A percentile compares a stretch with the other conserved stretches of the same genome.
Evolutionary conservation across 192 early-diverging fungal species (phyloP).

Genomic region (Entophlyctis luteolus): DNA sequence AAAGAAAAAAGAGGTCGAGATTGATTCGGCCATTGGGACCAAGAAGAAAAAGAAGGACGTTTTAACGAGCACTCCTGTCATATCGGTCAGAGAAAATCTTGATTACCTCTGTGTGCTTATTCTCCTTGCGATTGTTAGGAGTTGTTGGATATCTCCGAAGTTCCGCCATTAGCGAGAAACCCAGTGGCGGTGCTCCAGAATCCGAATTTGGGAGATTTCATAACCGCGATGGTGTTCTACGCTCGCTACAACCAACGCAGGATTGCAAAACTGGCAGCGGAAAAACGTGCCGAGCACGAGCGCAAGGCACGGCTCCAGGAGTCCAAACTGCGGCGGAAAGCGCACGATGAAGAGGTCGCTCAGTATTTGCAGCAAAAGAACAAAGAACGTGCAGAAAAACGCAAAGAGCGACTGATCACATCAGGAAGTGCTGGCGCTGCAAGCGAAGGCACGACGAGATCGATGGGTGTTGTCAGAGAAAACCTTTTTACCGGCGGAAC

Average conservation of each 20-base stretch:
- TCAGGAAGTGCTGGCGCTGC: conserved; percentile 19
- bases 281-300: conserved; percentile 20
- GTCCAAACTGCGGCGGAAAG: conserved; percentile 20
- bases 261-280: conserved; percentile 14
- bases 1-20: no score
- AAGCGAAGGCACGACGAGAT: neutral
- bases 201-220: conserved; percentile 34
- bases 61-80: neutral
- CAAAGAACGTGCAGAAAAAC: conserved; percentile 16
- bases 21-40: no score
- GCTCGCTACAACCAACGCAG: conserved; percentile 17
- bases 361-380: conserved; percentile 34
- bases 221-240: conserved; percentile 36
- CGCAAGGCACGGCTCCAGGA: conserved; percentile 23
- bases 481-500: conserved; percentile 32
- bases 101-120: neutral
- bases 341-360: conserved; percentile 11
- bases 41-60: no score
- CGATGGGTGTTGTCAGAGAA: neutral
- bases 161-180: neutral
- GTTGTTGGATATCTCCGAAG: neutral
- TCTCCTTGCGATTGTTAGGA: neutral
- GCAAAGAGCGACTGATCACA: conserved; percentile 15
- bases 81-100: neutral
- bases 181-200: conserved; percentile 37